Percentiles rank a stretch among this genome's conserved stretches.
Conservation (phyloP, 139 green algal species). For the Closterium sp. region DNA sequence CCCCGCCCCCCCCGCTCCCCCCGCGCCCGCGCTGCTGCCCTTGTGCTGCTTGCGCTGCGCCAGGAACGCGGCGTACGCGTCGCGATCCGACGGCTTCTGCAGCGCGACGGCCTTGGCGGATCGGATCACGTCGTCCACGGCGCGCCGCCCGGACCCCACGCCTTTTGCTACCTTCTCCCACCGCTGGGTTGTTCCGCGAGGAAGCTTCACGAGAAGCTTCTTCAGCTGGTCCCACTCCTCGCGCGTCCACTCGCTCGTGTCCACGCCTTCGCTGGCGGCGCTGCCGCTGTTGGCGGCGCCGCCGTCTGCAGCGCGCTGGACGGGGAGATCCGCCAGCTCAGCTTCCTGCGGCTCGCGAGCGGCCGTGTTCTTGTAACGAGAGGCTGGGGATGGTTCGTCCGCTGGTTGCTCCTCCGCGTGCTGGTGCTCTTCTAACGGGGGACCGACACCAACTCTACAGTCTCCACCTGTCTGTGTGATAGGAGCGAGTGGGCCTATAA, state of each 20-base stretch:
- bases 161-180: slow-evolving; percentile 24
- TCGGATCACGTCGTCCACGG: slow-evolving; percentile 22
- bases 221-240: slow-evolving; percentile 86
- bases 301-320: neutral
- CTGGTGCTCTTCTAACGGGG: neutral
- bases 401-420: slow-evolving; percentile 16
- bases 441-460: slow-evolving; percentile 31
- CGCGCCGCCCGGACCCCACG: neutral
- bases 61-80: slow-evolving; percentile 27
- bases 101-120: neutral
- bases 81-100: slow-evolving; percentile 10
- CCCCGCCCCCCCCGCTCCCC: neutral
- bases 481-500: slow-evolving; percentile 27
- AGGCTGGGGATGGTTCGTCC: neutral
- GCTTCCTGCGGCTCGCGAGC: neutral
- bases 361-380: neutral
- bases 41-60: slow-evolving; percentile 9
- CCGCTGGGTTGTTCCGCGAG: slow-evolving; percentile 52
- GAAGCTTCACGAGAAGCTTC: slow-evolving; percentile 85
- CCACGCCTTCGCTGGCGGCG: neutral
- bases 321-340: neutral
- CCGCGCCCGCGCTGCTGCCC: neutral
- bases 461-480: slow-evolving; percentile 18
- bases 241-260: slow-evolving; percentile 63
- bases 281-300: neutral